A percentile compares a stretch with the other conserved stretches of the same genome.
phyloP scores from a whole-genome alignment of 345 rosid species.

The Lenwebbia sp. region DNA sequence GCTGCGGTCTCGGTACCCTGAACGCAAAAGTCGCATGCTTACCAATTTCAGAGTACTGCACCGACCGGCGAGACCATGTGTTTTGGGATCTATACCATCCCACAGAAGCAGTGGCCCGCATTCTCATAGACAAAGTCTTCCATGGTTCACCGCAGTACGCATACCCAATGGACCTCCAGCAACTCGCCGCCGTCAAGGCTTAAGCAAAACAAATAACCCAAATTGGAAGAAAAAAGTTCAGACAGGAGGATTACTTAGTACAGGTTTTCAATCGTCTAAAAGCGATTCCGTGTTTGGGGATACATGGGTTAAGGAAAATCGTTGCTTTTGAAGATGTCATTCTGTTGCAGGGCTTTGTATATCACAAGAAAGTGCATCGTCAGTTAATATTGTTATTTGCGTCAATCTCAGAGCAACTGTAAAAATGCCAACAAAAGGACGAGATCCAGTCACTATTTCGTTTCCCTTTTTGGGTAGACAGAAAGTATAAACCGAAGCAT shows the following conservation, averaged over 20 bases:
- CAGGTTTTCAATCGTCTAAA: background rate
- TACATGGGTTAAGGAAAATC: background rate
- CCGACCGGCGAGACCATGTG: conserved; percentile 51
- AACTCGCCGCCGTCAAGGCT: conserved; percentile 12
- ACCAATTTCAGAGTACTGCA: conserved; percentile 41
- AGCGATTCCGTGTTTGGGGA: background rate
- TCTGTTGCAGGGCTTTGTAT: background rate
- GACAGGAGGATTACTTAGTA: background rate
- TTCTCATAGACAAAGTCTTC: conserved; percentile 35
- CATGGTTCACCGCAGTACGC: conserved; percentile 26
- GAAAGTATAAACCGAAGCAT: background rate
- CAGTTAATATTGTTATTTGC: background rate
- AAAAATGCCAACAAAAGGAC: background rate
- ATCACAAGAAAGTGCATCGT: background rate
- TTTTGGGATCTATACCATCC: conserved; percentile 82
- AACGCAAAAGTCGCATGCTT: conserved; percentile 42
- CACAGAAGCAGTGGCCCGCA: conserved; percentile 38
- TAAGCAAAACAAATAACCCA: background rate
- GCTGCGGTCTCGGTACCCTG: conserved; percentile 65
- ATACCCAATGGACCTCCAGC: conserved; percentile 36
- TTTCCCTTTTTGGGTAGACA: background rate
- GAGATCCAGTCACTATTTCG: background rate
- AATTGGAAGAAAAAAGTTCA: background rate
- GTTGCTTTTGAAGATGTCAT: background rate
- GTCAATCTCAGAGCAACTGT: background rate